These are phyloP conservation scores for Pseudonitzschia multiseries DNA, from an alignment of 108 stramenopile genomes.

Conservation along the genomic window DNA sequence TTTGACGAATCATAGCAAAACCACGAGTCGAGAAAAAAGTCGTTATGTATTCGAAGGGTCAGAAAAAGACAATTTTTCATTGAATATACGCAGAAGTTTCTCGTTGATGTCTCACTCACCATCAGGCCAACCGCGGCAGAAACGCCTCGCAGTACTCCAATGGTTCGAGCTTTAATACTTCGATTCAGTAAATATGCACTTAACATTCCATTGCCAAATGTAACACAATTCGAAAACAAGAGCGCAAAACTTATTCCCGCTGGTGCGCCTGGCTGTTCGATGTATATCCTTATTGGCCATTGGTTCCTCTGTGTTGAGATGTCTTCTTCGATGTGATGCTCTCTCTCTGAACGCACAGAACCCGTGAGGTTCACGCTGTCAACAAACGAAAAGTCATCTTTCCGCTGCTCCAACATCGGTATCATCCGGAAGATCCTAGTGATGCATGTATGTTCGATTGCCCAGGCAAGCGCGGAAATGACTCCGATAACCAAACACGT, in stretches of 20 bases:
- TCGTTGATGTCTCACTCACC: background rate
- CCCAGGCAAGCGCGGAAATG: background rate
- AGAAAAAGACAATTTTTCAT: background rate
- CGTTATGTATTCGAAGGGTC: background rate
- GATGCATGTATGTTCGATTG: background rate
- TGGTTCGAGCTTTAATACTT: slow-evolving; percentile 25
- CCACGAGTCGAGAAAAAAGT: background rate
- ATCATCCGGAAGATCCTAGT: background rate
- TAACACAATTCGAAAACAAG: slow-evolving; percentile 42
- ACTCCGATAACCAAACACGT: background rate
- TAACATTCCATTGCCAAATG: slow-evolving; percentile 43
- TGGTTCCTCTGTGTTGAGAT: background rate
- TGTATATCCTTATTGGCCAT: background rate
- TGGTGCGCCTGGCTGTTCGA: background rate
- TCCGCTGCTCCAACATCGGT: background rate
- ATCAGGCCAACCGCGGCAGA: slow-evolving; percentile 40
- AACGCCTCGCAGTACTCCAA: slow-evolving; percentile 46
- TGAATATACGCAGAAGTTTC: background rate
- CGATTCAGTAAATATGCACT: slow-evolving; percentile 42
- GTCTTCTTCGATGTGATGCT: background rate
- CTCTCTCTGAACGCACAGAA: background rate
- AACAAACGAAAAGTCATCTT: background rate
- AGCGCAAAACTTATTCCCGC: background rate
- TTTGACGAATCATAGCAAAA: background rate
- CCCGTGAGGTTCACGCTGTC: background rate